Evolutionary conservation across 2,329 filamentous ascomycete genomes (phyloP), one percentile per base, ranked within the genome.

Genomic region (Dothiorella sarmentorum): DNA sequence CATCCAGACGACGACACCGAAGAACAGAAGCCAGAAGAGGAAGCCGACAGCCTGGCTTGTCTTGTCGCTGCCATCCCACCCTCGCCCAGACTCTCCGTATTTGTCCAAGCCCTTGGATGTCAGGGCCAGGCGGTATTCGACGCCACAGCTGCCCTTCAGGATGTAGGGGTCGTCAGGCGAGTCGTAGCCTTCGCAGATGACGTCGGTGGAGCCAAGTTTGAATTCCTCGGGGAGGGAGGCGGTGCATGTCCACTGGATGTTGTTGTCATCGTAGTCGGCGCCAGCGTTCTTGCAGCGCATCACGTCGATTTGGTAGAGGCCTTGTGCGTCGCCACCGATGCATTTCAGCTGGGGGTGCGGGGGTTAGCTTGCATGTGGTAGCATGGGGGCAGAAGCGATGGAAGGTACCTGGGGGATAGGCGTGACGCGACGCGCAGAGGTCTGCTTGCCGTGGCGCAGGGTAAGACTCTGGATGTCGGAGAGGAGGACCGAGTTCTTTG

Each of bases 261-360:
- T 89, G 4, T 53, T 37, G 73, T 94, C 86, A 62, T 85, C 84
- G 77, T 97, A 97, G 61, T 88, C 88, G 27, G 84, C 79, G 61
- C 93, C 94, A 61, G 88, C 82, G 76, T 97, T 97, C 62, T 82
- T 87, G 81, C 93, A 99, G 67, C 91, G 90, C 87, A 97, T 90
- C 11, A 88, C 78, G 65, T 95, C 89, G 62, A 96, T 76, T 24
- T 84, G 76, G 78, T 93, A 88, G 58, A 93, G 81, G 37, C 81
- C 78, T 59, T 76, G 73, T 56, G 79, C 58, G 7, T 77, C 80
- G 56, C 85, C 81, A 26, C 89, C 90, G 58, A 88, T 75, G 77
- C 93, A 97, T 67, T 79, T 83, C 13, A 97, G 82, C 76, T 95
- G 60, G 10, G 9, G 4, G 10, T 7, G 15, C 3, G n/a, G 13